Evolutionary conservation across 352 stramenopile genomes (phyloP), one percentile per base, ranked within the genome.

Genomic region (Globisporangium orthogonon): DNA sequence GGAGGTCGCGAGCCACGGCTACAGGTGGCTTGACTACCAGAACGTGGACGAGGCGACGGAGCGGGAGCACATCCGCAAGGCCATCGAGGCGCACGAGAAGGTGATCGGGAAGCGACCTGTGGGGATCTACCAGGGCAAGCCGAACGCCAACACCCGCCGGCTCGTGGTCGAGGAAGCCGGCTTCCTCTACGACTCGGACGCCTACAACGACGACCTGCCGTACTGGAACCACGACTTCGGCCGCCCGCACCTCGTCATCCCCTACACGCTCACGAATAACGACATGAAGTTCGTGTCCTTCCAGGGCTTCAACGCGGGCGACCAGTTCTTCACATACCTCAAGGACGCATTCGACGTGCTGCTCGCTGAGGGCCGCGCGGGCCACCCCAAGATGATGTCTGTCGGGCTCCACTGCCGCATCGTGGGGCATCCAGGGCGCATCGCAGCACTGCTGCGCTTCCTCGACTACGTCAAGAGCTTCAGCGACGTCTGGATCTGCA

Each of bases 1-100:
- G 94, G 95, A 98, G 67, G 78, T 98, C 29, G 87, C 89, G 18
- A 96, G 83, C 52, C 94, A 97, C 70, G 94, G 95, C 10, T 98
- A 98, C 65, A 77, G 95, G 52, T 98, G 93, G 94, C 97, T 97
- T 52, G 94, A 98, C 78, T 98, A 98, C 76, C 87, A 97, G 68
- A 86, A 96, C 62, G 81, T 98, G 30, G 78, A 96, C 56, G 83
- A 97, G 67, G 76, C 79, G 47, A 95, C 85, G 2, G 92, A 98
- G 69, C 75, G 85, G 44, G 88, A 97, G 52, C 94, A 98, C 67
- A 97, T 98, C 56, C 66, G 68, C 55, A 86, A 94, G 61, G 89
- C 94, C 3, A 89, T 98, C 43, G 76, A 94, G 6, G 85, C 98
- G 54, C 94, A 98, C 58, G 75, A 95, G 59, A 80, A 91, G 30